These are phyloP conservation scores for Xylaria nigripes DNA, from an alignment of 495 filamentous ascomycete genomes.

Conservation along the genomic window DNA sequence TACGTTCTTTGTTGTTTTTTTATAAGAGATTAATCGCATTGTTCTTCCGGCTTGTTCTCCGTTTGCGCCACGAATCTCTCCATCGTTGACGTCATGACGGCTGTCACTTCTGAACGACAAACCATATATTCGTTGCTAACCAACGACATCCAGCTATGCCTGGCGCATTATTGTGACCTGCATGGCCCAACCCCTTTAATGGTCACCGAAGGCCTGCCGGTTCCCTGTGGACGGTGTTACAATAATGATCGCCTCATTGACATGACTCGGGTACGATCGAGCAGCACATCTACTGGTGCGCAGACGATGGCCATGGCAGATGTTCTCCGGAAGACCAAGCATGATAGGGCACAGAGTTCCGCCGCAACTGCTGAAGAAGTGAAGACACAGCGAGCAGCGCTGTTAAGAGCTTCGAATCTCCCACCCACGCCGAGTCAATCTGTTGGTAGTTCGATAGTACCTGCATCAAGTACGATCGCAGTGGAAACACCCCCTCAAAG, in stretches of 20 bases:
- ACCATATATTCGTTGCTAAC: conserved; percentile 32
- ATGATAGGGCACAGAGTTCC: conserved; percentile 29
- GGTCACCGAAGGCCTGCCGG: conserved; percentile 80
- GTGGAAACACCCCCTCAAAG: conserved; percentile 57
- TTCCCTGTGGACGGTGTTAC: conserved; percentile 68
- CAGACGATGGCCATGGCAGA: conserved; percentile 25
- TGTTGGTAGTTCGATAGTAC: conserved; percentile 7
- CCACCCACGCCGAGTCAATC: conserved; percentile 9
- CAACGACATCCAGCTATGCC: conserved; percentile 60
- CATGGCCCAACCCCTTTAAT: conserved; percentile 93
- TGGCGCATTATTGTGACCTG: conserved; percentile 94
- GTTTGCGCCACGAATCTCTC: conserved; percentile 1
- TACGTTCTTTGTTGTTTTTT: background rate
- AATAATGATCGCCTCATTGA: conserved; percentile 36
- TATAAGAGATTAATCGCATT: background rate
- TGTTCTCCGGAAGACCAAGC: conserved; percentile 33
- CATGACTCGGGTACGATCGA: conserved; percentile 25
- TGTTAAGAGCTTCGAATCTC: conserved; percentile 25
- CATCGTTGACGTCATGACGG: conserved; percentile 15
- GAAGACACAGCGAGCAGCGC: conserved; percentile 33
- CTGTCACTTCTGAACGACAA: conserved; percentile 15
- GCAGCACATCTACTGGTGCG: conserved; percentile 26
- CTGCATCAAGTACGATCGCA: conserved; percentile 22
- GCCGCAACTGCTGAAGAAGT: conserved; percentile 34
- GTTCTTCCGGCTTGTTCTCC: background rate